These are phyloP conservation scores for Melastoma malabathricum DNA, from an alignment of 345 rosid genomes.

Conservation along the genomic window DNA sequence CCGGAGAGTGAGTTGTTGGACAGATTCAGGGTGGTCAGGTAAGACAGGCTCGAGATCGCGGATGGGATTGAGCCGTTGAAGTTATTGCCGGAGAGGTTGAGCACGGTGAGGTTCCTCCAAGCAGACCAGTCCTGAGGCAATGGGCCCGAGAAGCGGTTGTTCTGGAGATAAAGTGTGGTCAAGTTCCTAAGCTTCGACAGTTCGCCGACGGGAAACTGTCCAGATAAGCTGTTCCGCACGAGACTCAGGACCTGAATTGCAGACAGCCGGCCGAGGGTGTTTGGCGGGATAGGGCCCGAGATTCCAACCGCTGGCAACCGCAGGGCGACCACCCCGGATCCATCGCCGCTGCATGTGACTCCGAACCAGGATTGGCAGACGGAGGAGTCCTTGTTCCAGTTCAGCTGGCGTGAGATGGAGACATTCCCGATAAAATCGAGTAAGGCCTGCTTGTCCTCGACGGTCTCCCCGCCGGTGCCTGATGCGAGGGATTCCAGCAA, in stretches of 20 bases:
- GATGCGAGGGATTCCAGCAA: constrained; percentile 26
- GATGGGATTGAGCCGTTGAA: constrained; percentile 54
- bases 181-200: constrained; percentile 42
- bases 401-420: constrained; percentile 42
- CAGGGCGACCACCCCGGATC: constrained; percentile 42
- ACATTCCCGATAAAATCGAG: constrained; percentile 52
- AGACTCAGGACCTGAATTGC: constrained; percentile 53
- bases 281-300: constrained; percentile 33
- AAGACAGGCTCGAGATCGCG: constrained; percentile 35
- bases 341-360: constrained; percentile 45
- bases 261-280: constrained; percentile 48
- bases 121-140: constrained; percentile 52
- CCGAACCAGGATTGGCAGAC: constrained; percentile 75
- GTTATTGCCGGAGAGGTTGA: constrained; percentile 51
- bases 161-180: constrained; percentile 53
- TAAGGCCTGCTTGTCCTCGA: constrained; percentile 59
- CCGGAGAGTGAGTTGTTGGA: constrained; percentile 65
- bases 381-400: constrained; percentile 44
- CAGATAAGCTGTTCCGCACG: constrained; percentile 59
- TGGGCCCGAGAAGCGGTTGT: constrained; percentile 50
- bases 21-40: constrained; percentile 40
- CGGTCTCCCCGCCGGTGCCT: constrained; percentile 26
- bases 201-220: constrained; percentile 43
- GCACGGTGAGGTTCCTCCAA: constrained; percentile 46
- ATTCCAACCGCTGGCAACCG: constrained; percentile 51